Conservation (phyloP, 164 flowering plant species). For the Berberis vulgaris region DNA sequence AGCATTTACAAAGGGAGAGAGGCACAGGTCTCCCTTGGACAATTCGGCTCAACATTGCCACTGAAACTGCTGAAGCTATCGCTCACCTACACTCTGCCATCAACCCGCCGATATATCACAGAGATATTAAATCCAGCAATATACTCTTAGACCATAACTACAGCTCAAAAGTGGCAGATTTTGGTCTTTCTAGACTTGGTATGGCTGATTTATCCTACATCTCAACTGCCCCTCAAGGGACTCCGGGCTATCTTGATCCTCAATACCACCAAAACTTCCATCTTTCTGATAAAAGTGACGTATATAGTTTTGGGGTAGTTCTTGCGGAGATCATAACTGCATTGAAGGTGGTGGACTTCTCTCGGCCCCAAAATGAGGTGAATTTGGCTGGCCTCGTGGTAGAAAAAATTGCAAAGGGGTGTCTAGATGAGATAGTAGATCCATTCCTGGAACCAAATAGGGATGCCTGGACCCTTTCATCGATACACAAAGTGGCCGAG, state of each 20-base stretch:
- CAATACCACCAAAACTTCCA: conserved; percentile 83
- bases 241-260: conserved; percentile 93
- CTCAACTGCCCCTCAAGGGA: conserved; percentile 80
- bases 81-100: conserved; percentile 65
- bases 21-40: conserved; percentile 65
- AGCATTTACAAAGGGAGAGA: conserved; percentile 62
- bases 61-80: conserved; percentile 70
- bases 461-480: conserved; percentile 42
- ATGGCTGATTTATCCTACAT: conserved; percentile 50
- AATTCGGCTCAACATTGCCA: conserved; percentile 50
- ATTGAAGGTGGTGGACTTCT: conserved; percentile 57
- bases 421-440: conserved; percentile 62
- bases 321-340: conserved; percentile 74
- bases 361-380: conserved; percentile 46
- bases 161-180: conserved; percentile 76
- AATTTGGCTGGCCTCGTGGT: conserved; percentile 59
- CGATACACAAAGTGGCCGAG: conserved; percentile 61
- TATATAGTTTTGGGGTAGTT: conserved; percentile 91
- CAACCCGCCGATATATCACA: conserved; percentile 67
- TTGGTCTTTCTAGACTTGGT: conserved; percentile 72
- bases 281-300: conserved; percentile 84
- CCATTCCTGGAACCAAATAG: conserved; percentile 35
- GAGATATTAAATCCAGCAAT: conserved; percentile 84
- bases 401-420: conserved; percentile 53
- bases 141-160: conserved; percentile 54